Evolutionary conservation across 495 filamentous ascomycete species (phyloP), one percentile per base, ranked within the genome.

Genomic region (Penicillium diatomitis): DNA sequence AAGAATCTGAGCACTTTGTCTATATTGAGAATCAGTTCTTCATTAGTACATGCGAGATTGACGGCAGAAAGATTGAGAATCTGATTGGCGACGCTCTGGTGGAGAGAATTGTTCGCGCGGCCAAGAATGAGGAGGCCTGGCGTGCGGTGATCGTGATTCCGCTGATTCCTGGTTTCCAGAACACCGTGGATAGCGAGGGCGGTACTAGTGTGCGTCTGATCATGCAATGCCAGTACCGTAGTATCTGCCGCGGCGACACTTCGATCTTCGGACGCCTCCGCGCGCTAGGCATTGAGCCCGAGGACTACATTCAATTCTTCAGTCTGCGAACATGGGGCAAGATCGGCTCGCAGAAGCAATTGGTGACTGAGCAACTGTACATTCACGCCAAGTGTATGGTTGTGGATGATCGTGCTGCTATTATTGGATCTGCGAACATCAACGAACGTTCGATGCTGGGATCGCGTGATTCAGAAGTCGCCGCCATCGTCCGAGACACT

Each of bases 21-120:
- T 97, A 99, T 64, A 95, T 99, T 51, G 92, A 99, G 60, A 99
- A 99, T 62, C 92, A 99, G 64, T 99, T 99, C 72, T 99, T 95
- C 70, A 87, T 99, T 70, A 92, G 84, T 47, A 95, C 87, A 47
- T 95, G 88, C 49, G 85, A 90, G 54, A 88, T 90, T 10, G 81
- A 95, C 48, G 87, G 86, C 35, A 85, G 81, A 39, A 86, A 83
- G 60, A 91, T 99, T 49, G 80, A 90, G 60, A 99, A 99, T 56
- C 75, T 80, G 51, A 96, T 99, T 56, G 91, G 94, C 28, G 92
- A 99, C 71, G 91, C 92, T 3, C 71, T 99, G 41, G 94, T 97
- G 7, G 86, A 95, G 60, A 83, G 92, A 41, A 92, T 95, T 57
- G 80, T 88, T 41, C 78, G 88, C 44, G 92, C 92, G 2, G 80